Conservation (phyloP, 176 grass and related monocot genomes). For the Aegilops longissima region DNA sequence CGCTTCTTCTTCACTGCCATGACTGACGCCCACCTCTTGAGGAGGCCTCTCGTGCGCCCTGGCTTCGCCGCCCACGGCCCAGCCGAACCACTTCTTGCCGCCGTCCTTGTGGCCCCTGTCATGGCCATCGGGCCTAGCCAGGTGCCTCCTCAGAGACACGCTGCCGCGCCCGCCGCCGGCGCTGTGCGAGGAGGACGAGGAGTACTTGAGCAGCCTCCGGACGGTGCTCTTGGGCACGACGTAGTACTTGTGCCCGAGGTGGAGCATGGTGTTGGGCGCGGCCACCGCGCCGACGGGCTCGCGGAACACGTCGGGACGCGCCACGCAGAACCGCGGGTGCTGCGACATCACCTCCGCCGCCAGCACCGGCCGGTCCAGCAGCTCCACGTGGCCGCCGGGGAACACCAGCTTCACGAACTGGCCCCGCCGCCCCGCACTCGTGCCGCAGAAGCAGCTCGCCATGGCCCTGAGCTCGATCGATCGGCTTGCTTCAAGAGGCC, state of each 20-base stretch:
- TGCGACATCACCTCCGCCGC: constrained; percentile 50
- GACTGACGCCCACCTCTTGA: background rate
- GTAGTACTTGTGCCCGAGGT: constrained; percentile 50
- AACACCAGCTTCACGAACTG: constrained; percentile 55
- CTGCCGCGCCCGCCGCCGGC: background rate
- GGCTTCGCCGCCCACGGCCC: background rate
- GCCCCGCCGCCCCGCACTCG: background rate
- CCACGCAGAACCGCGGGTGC: constrained; percentile 58
- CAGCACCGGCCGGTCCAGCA: constrained; percentile 45
- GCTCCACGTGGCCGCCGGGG: constrained; percentile 49
- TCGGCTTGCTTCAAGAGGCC: background rate
- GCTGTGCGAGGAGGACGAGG: background rate
- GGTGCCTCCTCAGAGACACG: constrained; percentile 27
- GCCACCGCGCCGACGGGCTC: constrained; percentile 37
- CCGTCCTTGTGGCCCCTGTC: constrained; percentile 17
- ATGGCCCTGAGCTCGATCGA: constrained; percentile 17
- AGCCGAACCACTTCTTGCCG: constrained; percentile 28
- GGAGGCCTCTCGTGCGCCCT: background rate
- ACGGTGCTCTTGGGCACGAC: constrained; percentile 54
- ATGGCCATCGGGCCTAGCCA: background rate
- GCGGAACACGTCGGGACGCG: constrained; percentile 53
- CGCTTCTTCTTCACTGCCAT: background rate
- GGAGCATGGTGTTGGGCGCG: constrained; percentile 42
- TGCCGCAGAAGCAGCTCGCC: constrained; percentile 46
- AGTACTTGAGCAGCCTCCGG: constrained; percentile 44